Percentiles rank a stretch among this genome's conserved stretches.
These are phyloP conservation scores for Hemileccinum rubropunctum DNA, from an alignment of 768 basidiomycete species.

Conservation along the genomic window DNA sequence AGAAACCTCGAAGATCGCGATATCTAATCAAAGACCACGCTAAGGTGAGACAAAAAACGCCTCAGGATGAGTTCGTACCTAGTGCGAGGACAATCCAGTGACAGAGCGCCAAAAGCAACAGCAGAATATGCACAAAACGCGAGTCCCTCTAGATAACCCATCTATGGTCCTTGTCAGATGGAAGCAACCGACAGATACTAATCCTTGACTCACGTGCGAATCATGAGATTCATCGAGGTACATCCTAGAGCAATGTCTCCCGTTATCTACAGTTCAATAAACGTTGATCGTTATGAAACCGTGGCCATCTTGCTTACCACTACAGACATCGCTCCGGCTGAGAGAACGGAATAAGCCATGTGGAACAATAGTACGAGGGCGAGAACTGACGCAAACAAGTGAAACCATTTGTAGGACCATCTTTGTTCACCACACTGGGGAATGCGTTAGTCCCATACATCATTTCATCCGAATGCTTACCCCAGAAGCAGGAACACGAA, in stretches of 20 bases:
- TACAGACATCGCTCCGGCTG: slow-evolving; percentile 5
- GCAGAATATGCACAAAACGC: slow-evolving; percentile 12
- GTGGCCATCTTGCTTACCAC: slow-evolving; percentile 12
- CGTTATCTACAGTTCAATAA: slow-evolving; percentile 11
- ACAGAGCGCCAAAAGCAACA: slow-evolving; percentile 10
- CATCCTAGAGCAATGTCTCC: slow-evolving; percentile 16
- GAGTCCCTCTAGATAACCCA: slow-evolving; percentile 28
- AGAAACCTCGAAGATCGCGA: slow-evolving; percentile 3
- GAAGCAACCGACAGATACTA: background rate
- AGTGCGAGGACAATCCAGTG: slow-evolving; percentile 24
- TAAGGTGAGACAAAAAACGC: background rate
- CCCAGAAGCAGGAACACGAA: slow-evolving; percentile 14
- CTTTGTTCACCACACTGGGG: slow-evolving; percentile 5
- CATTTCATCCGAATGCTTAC: slow-evolving; percentile 6
- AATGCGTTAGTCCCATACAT: background rate
- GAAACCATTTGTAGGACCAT: background rate
- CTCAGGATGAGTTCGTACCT: slow-evolving; percentile 1
- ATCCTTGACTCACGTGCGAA: slow-evolving; percentile 24
- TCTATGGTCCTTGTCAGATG: slow-evolving; percentile 9
- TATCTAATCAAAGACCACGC: slow-evolving; percentile 10
- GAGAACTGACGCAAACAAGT: slow-evolving; percentile 21
- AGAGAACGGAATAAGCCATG: slow-evolving; percentile 1
- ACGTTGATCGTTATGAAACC: background rate
- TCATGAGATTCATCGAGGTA: slow-evolving; percentile 25
- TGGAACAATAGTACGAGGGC: background rate